Evolutionary conservation across 306 rosid genomes (phyloP).

Genomic region (Oxytropis ochrocephala): DNA sequence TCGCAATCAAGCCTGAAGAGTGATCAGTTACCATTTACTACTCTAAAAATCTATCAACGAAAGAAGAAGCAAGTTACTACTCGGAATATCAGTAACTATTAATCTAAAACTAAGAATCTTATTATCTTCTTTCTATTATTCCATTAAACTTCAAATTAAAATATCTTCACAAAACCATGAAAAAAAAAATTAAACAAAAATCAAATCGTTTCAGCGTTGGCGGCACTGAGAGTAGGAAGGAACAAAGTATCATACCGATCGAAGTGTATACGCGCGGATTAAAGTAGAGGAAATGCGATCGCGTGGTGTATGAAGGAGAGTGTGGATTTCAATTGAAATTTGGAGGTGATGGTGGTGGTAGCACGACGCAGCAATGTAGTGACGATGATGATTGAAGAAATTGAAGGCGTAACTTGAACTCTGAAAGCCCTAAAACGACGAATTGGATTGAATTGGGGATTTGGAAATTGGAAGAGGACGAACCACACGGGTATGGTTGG

Average conservation of each 20-base stretch:
- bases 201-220: background rate
- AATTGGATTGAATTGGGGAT: background rate
- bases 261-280: background rate
- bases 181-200: background rate
- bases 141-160: background rate
- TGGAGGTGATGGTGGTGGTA: background rate
- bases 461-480: background rate
- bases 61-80: slow-evolving; percentile 1
- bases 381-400: background rate
- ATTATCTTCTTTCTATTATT: background rate
- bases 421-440: slow-evolving; percentile 16
- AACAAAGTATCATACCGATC: slow-evolving; percentile 12
- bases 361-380: background rate
- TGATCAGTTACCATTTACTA: background rate
- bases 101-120: background rate
- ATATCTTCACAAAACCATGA: background rate
- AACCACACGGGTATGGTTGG: background rate
- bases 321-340: background rate
- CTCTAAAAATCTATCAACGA: background rate
- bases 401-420: background rate
- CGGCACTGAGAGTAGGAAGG: background rate
- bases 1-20: slow-evolving; percentile 4
- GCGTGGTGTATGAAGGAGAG: background rate
- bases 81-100: background rate
- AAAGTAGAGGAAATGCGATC: slow-evolving; percentile 8